These are phyloP conservation scores for Rutstroemia sp. DNA, from an alignment of 2,329 filamentous ascomycete genomes.

Conservation along the genomic window DNA sequence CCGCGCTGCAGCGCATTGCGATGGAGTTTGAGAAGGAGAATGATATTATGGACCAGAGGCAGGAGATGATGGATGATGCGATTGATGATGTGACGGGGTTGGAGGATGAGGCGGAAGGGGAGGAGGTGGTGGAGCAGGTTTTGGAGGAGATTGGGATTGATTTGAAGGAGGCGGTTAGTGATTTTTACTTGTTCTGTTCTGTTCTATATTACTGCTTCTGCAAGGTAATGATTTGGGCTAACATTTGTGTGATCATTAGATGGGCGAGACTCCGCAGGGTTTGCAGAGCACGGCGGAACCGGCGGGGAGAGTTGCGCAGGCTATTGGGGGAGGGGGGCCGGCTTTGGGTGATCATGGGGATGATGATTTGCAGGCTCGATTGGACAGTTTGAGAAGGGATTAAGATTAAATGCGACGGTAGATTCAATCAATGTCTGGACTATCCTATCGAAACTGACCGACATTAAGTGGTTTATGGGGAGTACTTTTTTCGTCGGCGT, in stretches of 20 bases:
- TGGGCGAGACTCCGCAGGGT: constrained; percentile 85
- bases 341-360: constrained; percentile 57
- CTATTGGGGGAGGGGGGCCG: constrained; percentile 61
- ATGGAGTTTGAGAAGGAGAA: constrained; percentile 99
- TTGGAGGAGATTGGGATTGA: constrained; percentile 96
- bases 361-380: constrained; percentile 86
- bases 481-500: background rate
- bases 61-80: constrained; percentile 99
- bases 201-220: background rate
- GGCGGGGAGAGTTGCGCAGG: constrained; percentile 78
- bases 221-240: background rate
- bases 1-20: constrained; percentile 87
- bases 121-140: constrained; percentile 94
- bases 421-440: background rate
- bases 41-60: constrained; percentile 97
- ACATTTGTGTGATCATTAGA: constrained; percentile 41
- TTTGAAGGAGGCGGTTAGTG: constrained; percentile 75
- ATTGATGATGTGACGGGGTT: constrained; percentile 95
- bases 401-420: background rate
- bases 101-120: constrained; percentile 85
- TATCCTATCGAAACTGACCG: background rate
- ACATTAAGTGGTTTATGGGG: background rate
- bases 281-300: constrained; percentile 66
- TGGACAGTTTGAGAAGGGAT: constrained; percentile 63
- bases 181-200: background rate